Evolutionary conservation across 306 rosid species (phyloP), one percentile per base, ranked within the genome.

Genomic region (Vachellia collinsii): DNA sequence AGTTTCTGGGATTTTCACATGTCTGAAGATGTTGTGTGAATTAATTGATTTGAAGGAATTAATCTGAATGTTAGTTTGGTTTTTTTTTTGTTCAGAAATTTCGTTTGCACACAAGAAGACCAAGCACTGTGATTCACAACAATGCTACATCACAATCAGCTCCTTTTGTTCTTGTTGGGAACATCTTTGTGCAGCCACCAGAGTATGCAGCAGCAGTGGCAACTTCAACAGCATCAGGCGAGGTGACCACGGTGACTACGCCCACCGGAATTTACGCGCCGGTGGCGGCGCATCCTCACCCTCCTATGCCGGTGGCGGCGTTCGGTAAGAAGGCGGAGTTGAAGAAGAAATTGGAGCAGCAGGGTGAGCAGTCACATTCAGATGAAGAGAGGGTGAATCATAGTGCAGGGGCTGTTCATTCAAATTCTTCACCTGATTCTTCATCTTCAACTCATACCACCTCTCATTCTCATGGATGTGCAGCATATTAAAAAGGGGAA

Each of bases 61-160:
- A 6, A 34, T 41, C 54, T 83, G 38, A 80, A 73, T 41, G 23
- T 79, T 13, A 5, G 8, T 36, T 5, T 8, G n/a, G n/a, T 80
- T 12, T 72, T 4, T 1, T 5, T 76, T 69, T 63, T 63, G 51
- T 41, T 58, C 93, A 93, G 98, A 95, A 95, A 87, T 95, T 87
- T 78, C 92, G 99, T 5, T 82, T 95, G 61, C 95, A 95, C 83
- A 89, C 92, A 0, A 83, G 97, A 82, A 88, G 98, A 71, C 94
- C 97, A 19, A 85, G 85, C 4, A 11, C 47, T 0, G 25, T 90
- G 20, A 83, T 83, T 7, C 91, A 83, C 79, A 84, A 83, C 79
- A 86, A 78, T 77, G 84, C 73, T 22, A 86, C 67, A 62, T 65
- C 90, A 16, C 92, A 88, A 66, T 70, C 92, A 66, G 87, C 87